A percentile compares a stretch with the other conserved stretches of the same genome.
phyloP scores from a whole-genome alignment of 2,329 filamentous ascomycete genomes.

The Fusarium liriodendri region DNA sequence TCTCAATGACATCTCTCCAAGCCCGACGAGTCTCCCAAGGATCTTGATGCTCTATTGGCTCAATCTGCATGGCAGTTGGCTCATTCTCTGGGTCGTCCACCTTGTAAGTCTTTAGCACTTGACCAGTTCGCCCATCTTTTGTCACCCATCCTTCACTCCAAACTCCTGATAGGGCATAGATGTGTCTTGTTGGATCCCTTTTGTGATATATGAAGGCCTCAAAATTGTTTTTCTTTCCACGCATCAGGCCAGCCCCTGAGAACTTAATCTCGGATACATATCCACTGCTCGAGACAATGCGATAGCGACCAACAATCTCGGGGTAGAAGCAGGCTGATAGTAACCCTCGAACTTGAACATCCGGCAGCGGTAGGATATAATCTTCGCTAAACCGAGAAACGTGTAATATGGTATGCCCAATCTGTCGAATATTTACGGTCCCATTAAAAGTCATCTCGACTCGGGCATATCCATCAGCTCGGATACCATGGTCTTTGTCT shows the following conservation, averaged over 20 bases:
- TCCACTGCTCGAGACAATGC: background rate
- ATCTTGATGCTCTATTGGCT: conserved; percentile 74
- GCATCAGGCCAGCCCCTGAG: background rate
- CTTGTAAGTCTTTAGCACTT: background rate
- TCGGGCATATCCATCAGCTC: conserved; percentile 61
- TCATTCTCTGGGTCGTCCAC: background rate
- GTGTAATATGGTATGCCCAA: conserved; percentile 40
- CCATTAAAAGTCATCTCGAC: conserved; percentile 63
- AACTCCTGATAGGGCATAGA: background rate
- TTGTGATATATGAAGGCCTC: background rate
- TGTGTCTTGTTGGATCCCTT: background rate
- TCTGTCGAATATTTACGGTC: conserved; percentile 60
- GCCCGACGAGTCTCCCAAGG: conserved; percentile 83
- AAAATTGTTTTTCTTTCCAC: background rate
- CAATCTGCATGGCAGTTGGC: background rate
- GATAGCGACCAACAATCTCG: background rate
- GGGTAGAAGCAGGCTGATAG: background rate
- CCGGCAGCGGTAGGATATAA: background rate
- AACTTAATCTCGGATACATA: background rate
- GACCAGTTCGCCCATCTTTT: background rate
- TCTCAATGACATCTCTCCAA: conserved; percentile 81
- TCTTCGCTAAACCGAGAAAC: background rate
- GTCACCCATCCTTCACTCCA: background rate
- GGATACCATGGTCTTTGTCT: conserved; percentile 55
- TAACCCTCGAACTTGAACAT: background rate